These are phyloP conservation scores for Darksidea phi DNA, from an alignment of 495 filamentous ascomycete species.

Conservation along the genomic window DNA sequence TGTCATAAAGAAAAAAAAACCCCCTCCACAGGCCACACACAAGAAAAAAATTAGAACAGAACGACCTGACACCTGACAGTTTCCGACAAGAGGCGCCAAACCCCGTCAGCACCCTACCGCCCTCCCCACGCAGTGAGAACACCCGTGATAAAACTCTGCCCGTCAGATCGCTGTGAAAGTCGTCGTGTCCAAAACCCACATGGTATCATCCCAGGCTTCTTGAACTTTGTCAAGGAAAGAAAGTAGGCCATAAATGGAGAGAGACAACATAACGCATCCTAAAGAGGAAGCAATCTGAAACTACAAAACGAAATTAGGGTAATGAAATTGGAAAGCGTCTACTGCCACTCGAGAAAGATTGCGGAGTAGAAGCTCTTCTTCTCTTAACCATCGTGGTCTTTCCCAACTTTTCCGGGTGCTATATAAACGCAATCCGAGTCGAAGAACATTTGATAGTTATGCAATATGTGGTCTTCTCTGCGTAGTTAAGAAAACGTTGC, in stretches of 20 bases:
- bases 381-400: no score
- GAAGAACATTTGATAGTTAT: slow-evolving; percentile 10
- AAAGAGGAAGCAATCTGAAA: background rate
- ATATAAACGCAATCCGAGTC: background rate
- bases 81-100: no score
- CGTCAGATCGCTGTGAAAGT: background rate
- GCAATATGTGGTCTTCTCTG: slow-evolving; percentile 2
- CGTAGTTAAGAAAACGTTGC: slow-evolving; percentile 14
- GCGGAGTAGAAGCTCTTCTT: no score
- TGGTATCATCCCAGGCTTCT: slow-evolving; percentile 32
- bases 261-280: background rate
- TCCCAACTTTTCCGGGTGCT: background rate
- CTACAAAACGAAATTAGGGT: slow-evolving; percentile 1
- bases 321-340: background rate
- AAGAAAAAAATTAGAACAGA: background rate
- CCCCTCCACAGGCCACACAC: slow-evolving; percentile 3
- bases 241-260: background rate
- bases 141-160: background rate
- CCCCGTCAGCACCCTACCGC: no score
- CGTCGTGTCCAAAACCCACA: slow-evolving; percentile 11
- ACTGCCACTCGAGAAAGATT: no score
- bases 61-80: no score
- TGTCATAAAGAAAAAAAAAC: no score
- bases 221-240: background rate
- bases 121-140: background rate